Percentiles rank a stretch among this genome's conserved stretches.
These are phyloP conservation scores for Phanerochaete carnosa DNA, from an alignment of 768 basidiomycete species.

Conservation along the genomic window DNA sequence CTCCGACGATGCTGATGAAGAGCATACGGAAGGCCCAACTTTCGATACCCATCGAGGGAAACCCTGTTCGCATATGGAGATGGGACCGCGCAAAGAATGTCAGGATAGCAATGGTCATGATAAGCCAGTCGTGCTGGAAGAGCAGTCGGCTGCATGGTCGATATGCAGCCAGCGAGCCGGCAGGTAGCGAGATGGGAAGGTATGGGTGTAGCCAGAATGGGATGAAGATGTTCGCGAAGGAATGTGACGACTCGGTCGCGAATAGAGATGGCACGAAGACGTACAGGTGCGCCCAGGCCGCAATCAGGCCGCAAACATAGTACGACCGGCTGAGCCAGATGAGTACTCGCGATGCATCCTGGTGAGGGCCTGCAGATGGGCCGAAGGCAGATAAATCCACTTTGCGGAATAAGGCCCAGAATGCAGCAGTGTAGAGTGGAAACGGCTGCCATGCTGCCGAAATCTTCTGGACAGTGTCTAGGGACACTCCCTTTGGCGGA, in stretches of 20 bases:
- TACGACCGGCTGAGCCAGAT: slow-evolving; percentile 4
- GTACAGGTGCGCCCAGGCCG: slow-evolving; percentile 2
- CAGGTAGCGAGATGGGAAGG: not conserved
- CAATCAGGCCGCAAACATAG: slow-evolving; percentile 2
- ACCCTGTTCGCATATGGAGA: not conserved
- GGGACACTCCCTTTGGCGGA: not conserved
- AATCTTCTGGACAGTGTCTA: slow-evolving; percentile 10
- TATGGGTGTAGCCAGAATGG: slow-evolving; percentile 10
- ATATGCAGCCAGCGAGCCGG: slow-evolving; percentile 3
- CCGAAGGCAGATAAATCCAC: not conserved
- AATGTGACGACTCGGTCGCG: slow-evolving; percentile 4
- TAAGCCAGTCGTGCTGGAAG: slow-evolving; percentile 15
- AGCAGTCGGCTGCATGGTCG: slow-evolving; percentile 5
- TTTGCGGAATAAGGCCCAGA: not conserved
- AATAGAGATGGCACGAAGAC: slow-evolving; percentile 1
- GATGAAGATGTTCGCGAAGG: slow-evolving; percentile 13
- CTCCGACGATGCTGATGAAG: not conserved
- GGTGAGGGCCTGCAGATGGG: not conserved
- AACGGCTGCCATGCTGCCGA: slow-evolving; percentile 15
- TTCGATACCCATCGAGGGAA: not conserved
- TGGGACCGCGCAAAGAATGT: slow-evolving; percentile 9
- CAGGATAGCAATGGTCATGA: slow-evolving; percentile 7
- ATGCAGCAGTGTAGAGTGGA: slow-evolving; percentile 6
- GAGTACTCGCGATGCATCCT: not conserved
- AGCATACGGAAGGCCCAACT: slow-evolving; percentile 1